Conservation (phyloP, 176 grass and related monocot species). For the Triticum urartu region DNA sequence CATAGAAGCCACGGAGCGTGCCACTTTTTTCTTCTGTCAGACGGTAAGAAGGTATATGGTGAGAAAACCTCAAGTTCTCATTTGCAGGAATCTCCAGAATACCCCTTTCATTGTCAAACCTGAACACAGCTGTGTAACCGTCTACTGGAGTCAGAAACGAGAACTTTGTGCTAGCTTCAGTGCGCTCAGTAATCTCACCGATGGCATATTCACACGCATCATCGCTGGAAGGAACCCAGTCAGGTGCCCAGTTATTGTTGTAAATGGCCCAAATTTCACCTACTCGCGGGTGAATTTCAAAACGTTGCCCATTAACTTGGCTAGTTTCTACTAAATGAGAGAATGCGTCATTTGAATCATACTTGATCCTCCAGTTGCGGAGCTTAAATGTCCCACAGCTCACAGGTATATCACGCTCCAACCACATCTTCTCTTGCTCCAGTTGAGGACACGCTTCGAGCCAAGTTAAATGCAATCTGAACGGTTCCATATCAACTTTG, state of each 20-base stretch:
- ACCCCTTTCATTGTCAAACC: constrained; percentile 29
- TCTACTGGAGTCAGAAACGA: constrained; percentile 44
- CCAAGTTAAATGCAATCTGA: constrained; percentile 57
- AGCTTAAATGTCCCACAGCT: constrained; percentile 70
- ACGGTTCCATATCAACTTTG: constrained; percentile 36
- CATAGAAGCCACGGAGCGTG: constrained; percentile 54
- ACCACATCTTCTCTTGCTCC: constrained; percentile 60
- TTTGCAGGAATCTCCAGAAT: constrained; percentile 39
- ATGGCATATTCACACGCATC: constrained; percentile 49
- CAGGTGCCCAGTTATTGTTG: constrained; percentile 49
- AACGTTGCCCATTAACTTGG: constrained; percentile 34
- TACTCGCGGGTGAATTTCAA: constrained; percentile 42
- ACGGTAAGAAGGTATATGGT: constrained; percentile 57
- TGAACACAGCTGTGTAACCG: constrained; percentile 61
- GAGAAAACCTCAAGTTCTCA: constrained; percentile 62
- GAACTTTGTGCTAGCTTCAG: constrained; percentile 37
- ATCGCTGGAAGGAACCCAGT: constrained; percentile 49
- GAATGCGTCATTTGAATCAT: constrained; percentile 41
- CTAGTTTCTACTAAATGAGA: constrained; percentile 55
- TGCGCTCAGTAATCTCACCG: constrained; percentile 48
- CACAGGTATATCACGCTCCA: constrained; percentile 44
- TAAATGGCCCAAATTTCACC: constrained; percentile 82
- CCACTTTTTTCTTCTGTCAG: constrained; percentile 54
- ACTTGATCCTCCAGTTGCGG: neutral
- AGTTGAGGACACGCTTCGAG: constrained; percentile 38